These are phyloP conservation scores for Arctostaphylos glauca DNA, from an alignment of 148 eudicot genomes.

Conservation along the genomic window DNA sequence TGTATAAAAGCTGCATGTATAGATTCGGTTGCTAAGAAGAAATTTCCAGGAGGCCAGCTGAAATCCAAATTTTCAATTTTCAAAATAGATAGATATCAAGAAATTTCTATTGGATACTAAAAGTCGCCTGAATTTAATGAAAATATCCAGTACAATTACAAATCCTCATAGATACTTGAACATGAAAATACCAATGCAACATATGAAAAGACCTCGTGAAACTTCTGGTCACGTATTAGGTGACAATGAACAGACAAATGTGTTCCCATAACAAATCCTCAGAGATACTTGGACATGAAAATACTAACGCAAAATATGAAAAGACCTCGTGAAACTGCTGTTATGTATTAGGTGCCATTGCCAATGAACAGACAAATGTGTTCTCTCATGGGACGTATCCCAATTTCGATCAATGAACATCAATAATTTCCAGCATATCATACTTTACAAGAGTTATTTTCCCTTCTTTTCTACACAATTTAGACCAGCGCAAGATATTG, in stretches of 20 bases:
- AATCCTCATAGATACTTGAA: not conserved
- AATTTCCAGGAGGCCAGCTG: not conserved
- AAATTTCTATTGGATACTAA: not conserved
- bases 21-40: not conserved
- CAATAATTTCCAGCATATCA: not conserved
- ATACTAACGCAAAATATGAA: not conserved
- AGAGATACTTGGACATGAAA: no score
- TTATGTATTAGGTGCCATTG: not conserved
- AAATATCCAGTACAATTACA: not conserved
- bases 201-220: not conserved
- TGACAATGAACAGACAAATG: not conserved
- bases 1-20: not conserved
- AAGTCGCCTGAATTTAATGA: not conserved
- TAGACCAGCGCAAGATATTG: not conserved
- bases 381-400: slow-evolving; percentile 29
- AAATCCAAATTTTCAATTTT: not conserved
- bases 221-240: not conserved
- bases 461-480: not conserved
- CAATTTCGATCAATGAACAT: not conserved
- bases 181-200: not conserved
- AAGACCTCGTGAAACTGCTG: not conserved
- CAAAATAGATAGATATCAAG: not conserved
- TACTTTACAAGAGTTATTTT: not conserved
- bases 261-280: no score
- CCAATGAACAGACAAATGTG: slow-evolving; percentile 19